phyloP scores from a whole-genome alignment of 148 eudicot genomes.

The Vaccinium macrocarpon region DNA sequence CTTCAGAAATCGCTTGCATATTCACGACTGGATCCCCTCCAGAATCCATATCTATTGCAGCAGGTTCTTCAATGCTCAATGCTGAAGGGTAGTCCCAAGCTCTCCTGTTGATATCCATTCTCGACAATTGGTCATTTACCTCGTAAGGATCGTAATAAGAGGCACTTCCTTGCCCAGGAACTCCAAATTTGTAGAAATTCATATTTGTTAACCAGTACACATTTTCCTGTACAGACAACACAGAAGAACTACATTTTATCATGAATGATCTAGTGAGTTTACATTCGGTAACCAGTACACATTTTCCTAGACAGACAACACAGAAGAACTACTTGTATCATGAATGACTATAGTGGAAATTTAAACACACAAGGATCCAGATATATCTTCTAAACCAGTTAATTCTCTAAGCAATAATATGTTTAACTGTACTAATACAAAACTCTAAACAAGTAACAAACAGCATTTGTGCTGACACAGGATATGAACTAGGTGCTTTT shows the following conservation, averaged over 20 bases:
- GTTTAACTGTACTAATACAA: neutral
- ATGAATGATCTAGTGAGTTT: slow-evolving; percentile 32
- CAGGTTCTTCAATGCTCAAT: slow-evolving; percentile 43
- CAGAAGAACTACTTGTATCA: neutral
- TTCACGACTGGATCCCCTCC: slow-evolving; percentile 41
- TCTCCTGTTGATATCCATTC: slow-evolving; percentile 50
- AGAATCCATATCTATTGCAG: slow-evolving; percentile 35
- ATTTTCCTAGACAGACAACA: slow-evolving; percentile 42
- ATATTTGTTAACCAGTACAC: slow-evolving; percentile 66
- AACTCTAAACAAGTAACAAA: neutral
- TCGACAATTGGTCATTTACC: slow-evolving; percentile 36
- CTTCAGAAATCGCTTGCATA: slow-evolving; percentile 52
- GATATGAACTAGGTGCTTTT: neutral
- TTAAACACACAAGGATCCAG: neutral
- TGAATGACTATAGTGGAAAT: neutral
- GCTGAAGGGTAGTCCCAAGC: slow-evolving; percentile 66
- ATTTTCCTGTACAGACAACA: slow-evolving; percentile 43
- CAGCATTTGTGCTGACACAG: neutral
- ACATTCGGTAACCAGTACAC: slow-evolving; percentile 65
- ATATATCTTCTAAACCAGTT: neutral
- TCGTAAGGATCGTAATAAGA: slow-evolving; percentile 52
- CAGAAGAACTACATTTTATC: neutral
- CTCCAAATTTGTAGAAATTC: slow-evolving; percentile 51
- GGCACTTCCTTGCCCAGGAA: slow-evolving; percentile 45
- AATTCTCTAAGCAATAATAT: neutral